Percentiles rank a stretch among this genome's conserved stretches.
phyloP scores from a whole-genome alignment of 306 rosid species.

The Trifolium subterraneum region DNA sequence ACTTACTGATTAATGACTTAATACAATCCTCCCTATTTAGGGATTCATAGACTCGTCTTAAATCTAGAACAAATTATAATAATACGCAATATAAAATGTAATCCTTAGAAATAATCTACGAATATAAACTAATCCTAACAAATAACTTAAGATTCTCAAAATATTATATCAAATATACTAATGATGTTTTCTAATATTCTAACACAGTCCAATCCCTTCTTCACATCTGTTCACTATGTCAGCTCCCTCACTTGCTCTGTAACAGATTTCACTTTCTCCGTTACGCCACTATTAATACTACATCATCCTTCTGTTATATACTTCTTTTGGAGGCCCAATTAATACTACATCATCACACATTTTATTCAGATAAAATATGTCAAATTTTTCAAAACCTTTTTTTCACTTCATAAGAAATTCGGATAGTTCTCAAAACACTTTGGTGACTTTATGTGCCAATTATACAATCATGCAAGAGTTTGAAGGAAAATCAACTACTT shows the following conservation, averaged over 20 bases:
- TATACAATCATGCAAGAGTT: conserved; percentile 23
- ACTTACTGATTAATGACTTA: no score
- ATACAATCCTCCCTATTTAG: no score
- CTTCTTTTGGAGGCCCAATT: not conserved
- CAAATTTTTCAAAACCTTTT: conserved; percentile 12
- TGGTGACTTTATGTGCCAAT: not conserved
- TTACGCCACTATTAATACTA: not conserved
- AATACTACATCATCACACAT: not conserved
- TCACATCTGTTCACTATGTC: not conserved
- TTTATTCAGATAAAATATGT: conserved; percentile 33
- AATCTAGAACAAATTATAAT: no score
- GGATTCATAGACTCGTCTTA: no score
- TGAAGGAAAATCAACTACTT: conserved; percentile 21
- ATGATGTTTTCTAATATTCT: no score
- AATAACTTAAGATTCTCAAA: no score
- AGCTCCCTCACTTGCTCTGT: not conserved
- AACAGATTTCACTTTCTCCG: not conserved
- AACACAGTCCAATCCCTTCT: not conserved
- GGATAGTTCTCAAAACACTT: conserved; percentile 11
- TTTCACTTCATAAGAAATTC: conserved; percentile 27
- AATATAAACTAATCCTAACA: no score
- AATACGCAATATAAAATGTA: no score
- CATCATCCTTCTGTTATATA: not conserved
- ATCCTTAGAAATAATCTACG: no score
- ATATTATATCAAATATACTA: no score